Evolutionary conservation across 345 rosid species (phyloP), one percentile per base, ranked within the genome.

Genomic region (Gossypium sturtianum): DNA sequence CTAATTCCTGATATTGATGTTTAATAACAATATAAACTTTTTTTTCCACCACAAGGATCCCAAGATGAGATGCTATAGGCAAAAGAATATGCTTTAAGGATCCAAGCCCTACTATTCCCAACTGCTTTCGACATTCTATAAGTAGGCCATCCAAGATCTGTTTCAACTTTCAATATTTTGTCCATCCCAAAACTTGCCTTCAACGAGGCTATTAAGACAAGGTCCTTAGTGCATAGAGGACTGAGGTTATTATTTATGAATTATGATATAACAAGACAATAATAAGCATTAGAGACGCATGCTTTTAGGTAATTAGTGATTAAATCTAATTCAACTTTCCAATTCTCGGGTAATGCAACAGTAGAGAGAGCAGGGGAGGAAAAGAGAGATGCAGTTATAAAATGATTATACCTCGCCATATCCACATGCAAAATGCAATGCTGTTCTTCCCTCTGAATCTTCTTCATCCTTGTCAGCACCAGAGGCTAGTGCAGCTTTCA

Each of bases 371-470:
- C 1, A 41, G 53, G 13, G 49, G 19, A 25, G 43, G 29, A 20
- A 4, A n/a, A 8, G 27, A 10, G 45, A 12, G 17, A 67, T 41
- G 17, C 19, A 48, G 41, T 64, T 49, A 41, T 52, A 44, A 54
- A 9, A 61, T 17, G 66, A 76, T 70, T 76, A 71, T 88, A 95
- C 99, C 98, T 95, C 99, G 44, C 98, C 99, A 58, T 93, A 95
- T 81, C 99, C 99, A 75, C 99, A 95, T 47, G 99, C 91, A 86
- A 95, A 95, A 85, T 95, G 99, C 80, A 95, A 83, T 58, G 99
- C 99, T 51, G 97, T 95, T 83, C 99, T 88, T 78, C 98, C 99
- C 80, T 95, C 99, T 9, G 99, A 89, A 87, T 95, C 98, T 83
- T 86, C 98, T 82, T 95, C 99, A 83, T 93, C 87, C 84, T 91